These are phyloP conservation scores for Cladophialophora yegresii DNA, from an alignment of 2,329 filamentous ascomycete species.

Conservation along the genomic window DNA sequence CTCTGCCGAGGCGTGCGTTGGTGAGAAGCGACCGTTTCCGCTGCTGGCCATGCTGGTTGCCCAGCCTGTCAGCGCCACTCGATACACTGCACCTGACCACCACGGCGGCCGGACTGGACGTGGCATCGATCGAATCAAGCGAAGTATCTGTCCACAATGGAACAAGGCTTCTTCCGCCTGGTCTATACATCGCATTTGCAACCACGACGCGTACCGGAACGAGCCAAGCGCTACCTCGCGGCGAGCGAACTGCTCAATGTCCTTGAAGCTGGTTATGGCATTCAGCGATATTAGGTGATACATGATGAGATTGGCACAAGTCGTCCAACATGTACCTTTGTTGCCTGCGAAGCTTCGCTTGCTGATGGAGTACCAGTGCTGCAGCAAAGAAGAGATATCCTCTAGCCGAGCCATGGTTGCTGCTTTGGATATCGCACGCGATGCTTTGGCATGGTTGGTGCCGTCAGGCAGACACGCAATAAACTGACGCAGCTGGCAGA, in stretches of 20 bases:
- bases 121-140: constrained; percentile 63
- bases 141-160: constrained; percentile 68
- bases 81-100: constrained; percentile 71
- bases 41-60: constrained; percentile 60
- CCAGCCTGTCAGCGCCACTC: constrained; percentile 66
- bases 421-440: constrained; percentile 58
- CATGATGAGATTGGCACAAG: constrained; percentile 66
- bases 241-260: constrained; percentile 67
- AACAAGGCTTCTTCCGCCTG: constrained; percentile 65
- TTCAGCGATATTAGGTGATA: constrained; percentile 73
- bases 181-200: constrained; percentile 64
- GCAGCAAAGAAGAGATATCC: constrained; percentile 65
- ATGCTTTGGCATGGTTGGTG: constrained; percentile 39
- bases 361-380: constrained; percentile 68
- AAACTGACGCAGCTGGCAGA: constrained; percentile 66
- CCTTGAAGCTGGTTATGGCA: constrained; percentile 66
- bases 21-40: constrained; percentile 40
- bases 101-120: constrained; percentile 64
- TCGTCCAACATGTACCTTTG: constrained; percentile 58
- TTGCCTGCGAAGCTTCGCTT: constrained; percentile 59
- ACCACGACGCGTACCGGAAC: constrained; percentile 57
- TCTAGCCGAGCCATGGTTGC: constrained; percentile 63
- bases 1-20: constrained; percentile 37
- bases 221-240: constrained; percentile 60
- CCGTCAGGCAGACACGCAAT: constrained; percentile 65